Conservation (phyloP, 352 stramenopile genomes). For the Globisporangium middletonii region DNA sequence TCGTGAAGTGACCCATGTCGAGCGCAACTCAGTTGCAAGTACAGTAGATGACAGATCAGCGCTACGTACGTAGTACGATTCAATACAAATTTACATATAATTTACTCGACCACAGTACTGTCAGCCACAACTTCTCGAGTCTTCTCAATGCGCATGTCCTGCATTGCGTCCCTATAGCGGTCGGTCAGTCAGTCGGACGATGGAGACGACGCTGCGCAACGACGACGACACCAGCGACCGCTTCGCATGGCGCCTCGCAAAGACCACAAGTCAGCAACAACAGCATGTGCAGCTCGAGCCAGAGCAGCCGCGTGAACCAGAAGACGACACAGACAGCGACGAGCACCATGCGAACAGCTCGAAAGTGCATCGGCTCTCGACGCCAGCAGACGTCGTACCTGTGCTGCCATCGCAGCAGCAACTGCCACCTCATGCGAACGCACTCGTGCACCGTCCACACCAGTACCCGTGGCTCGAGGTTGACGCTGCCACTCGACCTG, state of each 20-base stretch:
- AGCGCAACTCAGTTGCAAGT: no score
- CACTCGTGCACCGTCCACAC: background rate
- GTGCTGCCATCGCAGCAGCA: no score
- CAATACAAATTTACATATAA: no score
- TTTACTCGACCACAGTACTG: no score
- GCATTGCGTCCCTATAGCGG: no score
- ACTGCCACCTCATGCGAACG: no score
- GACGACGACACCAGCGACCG: background rate
- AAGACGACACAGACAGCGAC: slow-evolving; percentile 2
- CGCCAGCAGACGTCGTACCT: background rate
- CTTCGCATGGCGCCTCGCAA: background rate
- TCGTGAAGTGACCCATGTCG: no score
- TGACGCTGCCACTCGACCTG: background rate
- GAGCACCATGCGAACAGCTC: background rate
- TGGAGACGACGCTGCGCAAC: background rate
- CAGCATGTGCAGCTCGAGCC: background rate
- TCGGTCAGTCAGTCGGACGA: background rate
- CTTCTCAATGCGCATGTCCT: no score
- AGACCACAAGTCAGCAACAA: background rate
- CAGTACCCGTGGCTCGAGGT: slow-evolving; percentile 1
- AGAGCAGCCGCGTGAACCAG: slow-evolving; percentile 2
- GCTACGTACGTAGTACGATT: no score
- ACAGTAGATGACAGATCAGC: no score
- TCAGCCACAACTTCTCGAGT: no score
- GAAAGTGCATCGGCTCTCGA: background rate